Percentiles rank a stretch among this genome's conserved stretches.
Evolutionary conservation across 306 rosid species (phyloP).

Genomic region (Acacia crassicarpa): DNA sequence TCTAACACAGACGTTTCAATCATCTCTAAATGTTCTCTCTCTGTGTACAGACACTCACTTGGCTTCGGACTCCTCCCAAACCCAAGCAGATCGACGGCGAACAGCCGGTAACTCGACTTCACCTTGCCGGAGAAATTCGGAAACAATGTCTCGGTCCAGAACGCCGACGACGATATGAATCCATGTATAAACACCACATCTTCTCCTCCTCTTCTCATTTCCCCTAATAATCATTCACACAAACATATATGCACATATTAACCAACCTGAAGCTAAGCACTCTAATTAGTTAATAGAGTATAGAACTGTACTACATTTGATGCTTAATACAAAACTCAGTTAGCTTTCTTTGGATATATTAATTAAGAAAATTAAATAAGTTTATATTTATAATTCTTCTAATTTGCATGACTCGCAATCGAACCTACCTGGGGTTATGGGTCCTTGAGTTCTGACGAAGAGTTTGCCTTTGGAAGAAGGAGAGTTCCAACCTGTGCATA

Average conservation of each 20-base stretch:
- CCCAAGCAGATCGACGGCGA: conserved; percentile 88
- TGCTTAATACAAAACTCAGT: too few species aligned
- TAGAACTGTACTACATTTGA: neutral
- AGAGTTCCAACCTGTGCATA: conserved; percentile 67
- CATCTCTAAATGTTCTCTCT: conserved; percentile 85
- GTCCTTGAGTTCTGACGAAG: conserved; percentile 60
- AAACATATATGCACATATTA: neutral
- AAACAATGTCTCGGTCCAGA: conserved; percentile 93
- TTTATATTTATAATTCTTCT: too few species aligned
- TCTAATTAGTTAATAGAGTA: neutral
- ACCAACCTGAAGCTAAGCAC: neutral
- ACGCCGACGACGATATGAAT: conserved; percentile 81
- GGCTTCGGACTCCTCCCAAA: conserved; percentile 97
- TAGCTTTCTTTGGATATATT: too few species aligned
- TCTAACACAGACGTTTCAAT: conserved; percentile 75
- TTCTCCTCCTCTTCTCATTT: conserved; percentile 38
- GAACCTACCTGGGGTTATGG: neutral
- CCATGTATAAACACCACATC: conserved; percentile 91
- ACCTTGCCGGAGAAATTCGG: conserved; percentile 63
- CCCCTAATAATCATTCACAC: neutral
- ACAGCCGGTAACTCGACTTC: conserved; percentile 59
- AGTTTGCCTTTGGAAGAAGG: conserved; percentile 44
- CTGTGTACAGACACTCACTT: conserved; percentile 71
- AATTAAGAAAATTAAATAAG: too few species aligned
- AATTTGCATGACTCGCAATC: too few species aligned